Conservation (phyloP, 345 rosid species). For the Eucalyptus albens region DNA sequence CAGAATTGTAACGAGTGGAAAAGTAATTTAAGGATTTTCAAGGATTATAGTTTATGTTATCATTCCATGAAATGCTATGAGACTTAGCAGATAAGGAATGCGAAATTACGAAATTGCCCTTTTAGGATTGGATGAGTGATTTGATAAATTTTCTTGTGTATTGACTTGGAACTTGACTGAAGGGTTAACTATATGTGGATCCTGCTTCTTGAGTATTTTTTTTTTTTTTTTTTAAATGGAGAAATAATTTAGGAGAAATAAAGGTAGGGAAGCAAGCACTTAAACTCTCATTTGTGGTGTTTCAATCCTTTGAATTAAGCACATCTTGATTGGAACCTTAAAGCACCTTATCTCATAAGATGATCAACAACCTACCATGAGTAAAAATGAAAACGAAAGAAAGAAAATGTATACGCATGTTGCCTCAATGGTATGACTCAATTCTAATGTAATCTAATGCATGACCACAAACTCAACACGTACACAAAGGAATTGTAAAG, state of each 20-base stretch:
- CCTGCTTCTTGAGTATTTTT: not conserved
- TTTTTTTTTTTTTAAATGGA: not conserved
- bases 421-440: not conserved
- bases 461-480: not conserved
- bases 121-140: accelerated
- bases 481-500: not conserved
- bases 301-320: not conserved
- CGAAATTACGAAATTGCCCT: not conserved
- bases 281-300: not conserved
- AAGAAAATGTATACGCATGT: not conserved
- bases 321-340: not conserved
- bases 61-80: not conserved
- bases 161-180: not conserved
- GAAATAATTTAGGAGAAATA: too few species aligned
- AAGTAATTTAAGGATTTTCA: not conserved
- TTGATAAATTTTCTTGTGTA: not conserved
- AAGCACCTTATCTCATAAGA: not conserved
- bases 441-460: not conserved
- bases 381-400: not conserved
- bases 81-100: not conserved
- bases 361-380: not conserved
- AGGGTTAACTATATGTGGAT: not conserved
- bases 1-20: not conserved
- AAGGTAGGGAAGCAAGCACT: too few species aligned
- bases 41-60: not conserved